Base-by-base conservation (phyloP, 176 grass and related monocot genomes). In the Pharus latifolius region DNA sequence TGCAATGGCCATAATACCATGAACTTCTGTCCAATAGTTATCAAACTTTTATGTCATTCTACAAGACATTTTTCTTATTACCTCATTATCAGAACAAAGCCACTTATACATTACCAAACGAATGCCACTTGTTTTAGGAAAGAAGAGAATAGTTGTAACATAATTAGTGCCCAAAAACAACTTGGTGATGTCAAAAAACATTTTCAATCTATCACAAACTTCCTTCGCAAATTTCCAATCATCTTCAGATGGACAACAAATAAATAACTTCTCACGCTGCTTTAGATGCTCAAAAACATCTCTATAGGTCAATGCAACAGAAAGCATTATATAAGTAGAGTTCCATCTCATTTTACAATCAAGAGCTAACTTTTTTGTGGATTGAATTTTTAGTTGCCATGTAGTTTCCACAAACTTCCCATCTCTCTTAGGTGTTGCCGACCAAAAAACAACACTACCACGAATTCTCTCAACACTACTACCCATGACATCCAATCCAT, bases 371-470 rank as follows among this genome's bases (percentile, higher is more conserved):
- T 47, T 62, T 49, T 38, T 74, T 6, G 20, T 48, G 6, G 16
- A 7, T 14, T 20, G 3, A 49, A 62, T 19, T 17, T 32, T 57
- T 25, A 48, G 18, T 11, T 20, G 43, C 7, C 2, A 6, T 23
- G 54, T 17, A 28, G 27, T n/a, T 14, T 49, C 34, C 3, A n/a
- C 43, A 62, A 74, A 74, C 12, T 26, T 46, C 2, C 65, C 31
- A 17, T 50, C 20, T 26, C 34, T 73, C 27, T 83, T 76, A 28
- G 41, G 22, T 68, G 53, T 83, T 3, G 59, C 38, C 30, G 32
- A 11, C 55, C 72, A 70, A 63, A 70, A 77, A 35, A 33, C 70
- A 67, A 74, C 61, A 56, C 63, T 76, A 14, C 43, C 72, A 7
- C 40, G 6, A 17, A 64, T 23, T 33, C 37, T 83, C 20, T 77